Percentiles rank a stretch among this genome's conserved stretches.
Conservation (phyloP, 306 rosid genomes). For the Glycine latifolia region DNA sequence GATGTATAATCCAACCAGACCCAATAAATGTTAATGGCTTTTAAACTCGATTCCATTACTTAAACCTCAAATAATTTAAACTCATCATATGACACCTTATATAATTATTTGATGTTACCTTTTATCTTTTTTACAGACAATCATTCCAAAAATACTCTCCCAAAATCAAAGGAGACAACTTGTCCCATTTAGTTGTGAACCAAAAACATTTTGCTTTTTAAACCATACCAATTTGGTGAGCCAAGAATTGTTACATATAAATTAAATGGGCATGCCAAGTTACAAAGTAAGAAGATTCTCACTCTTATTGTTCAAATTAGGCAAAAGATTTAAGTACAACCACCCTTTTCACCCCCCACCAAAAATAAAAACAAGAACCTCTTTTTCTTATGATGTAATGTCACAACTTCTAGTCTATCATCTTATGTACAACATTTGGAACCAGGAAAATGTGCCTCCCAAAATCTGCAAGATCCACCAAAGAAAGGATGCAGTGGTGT, state of each 20-base stretch:
- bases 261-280: slow-evolving; percentile 20
- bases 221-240: slow-evolving; percentile 29
- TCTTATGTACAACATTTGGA: slow-evolving; percentile 66
- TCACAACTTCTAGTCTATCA: slow-evolving; percentile 49
- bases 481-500: too few species aligned
- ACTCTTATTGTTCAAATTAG: slow-evolving; percentile 67
- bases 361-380: slow-evolving; percentile 34
- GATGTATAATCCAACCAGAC: too few species aligned
- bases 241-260: background rate
- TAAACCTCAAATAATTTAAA: too few species aligned
- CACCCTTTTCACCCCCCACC: slow-evolving; percentile 14
- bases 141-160: too few species aligned
- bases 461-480: slow-evolving; percentile 57
- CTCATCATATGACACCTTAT: too few species aligned
- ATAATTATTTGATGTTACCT: too few species aligned
- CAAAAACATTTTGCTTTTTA: background rate
- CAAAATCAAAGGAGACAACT: too few species aligned
- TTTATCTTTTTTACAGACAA: too few species aligned
- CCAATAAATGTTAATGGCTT: too few species aligned
- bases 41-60: too few species aligned
- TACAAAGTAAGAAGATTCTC: slow-evolving; percentile 39
- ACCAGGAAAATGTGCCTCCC: slow-evolving; percentile 52
- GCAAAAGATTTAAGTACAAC: slow-evolving; percentile 60
- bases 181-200: background rate
- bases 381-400: slow-evolving; percentile 38